Evolutionary conservation across 345 rosid genomes (phyloP).

Genomic region (Litchi chinensis): DNA sequence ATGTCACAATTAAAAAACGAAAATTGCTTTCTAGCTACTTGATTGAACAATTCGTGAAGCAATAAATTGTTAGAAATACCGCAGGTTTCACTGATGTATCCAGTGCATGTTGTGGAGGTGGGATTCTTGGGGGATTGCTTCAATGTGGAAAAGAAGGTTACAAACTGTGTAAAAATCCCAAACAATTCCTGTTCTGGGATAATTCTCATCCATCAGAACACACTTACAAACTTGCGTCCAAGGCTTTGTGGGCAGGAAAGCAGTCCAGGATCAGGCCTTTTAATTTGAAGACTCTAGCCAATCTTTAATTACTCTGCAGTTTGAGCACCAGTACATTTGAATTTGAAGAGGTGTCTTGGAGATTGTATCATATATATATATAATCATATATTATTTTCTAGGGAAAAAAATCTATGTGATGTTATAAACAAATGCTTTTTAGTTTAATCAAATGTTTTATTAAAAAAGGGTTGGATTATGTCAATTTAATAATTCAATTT

Average conservation of each 20-base stretch:
- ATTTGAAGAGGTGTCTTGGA: background rate
- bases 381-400: too few relatives aligned
- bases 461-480: too few relatives aligned
- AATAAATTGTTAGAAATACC: background rate
- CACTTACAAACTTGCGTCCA: conserved; percentile 51
- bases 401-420: too few relatives aligned
- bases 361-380: background rate
- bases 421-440: too few relatives aligned
- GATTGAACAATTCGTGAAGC: too few relatives aligned
- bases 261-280: conserved; percentile 42
- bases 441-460: too few relatives aligned
- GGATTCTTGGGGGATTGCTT: conserved; percentile 43
- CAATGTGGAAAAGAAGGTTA: conserved; percentile 66
- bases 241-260: conserved; percentile 55
- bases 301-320: conserved; percentile 12
- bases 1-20: too few relatives aligned
- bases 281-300: conserved; percentile 49
- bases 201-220: conserved; percentile 65
- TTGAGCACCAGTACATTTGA: background rate
- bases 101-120: conserved; percentile 59
- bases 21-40: too few relatives aligned
- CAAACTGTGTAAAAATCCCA: conserved; percentile 47
- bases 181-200: conserved; percentile 58
- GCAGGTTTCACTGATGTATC: conserved; percentile 54
- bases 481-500: too few relatives aligned